phyloP scores from a whole-genome alignment of 2,329 filamentous ascomycete genomes.

The Blumeria hordei region DNA sequence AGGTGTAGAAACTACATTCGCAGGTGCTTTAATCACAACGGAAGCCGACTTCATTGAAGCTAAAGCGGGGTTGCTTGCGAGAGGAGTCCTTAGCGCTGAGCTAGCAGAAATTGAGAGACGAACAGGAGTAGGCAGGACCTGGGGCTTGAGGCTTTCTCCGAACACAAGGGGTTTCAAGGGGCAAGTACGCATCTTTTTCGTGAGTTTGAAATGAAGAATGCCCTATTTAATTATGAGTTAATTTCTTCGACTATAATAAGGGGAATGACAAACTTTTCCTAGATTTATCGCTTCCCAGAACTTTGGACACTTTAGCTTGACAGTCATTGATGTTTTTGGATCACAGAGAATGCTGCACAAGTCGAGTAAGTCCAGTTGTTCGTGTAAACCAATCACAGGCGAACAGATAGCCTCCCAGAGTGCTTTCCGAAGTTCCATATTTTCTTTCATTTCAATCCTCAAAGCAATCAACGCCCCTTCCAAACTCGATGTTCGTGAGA shows the following conservation, averaged over 20 bases:
- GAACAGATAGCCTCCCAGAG: conserved; percentile 27
- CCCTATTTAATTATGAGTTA: conserved; percentile 6
- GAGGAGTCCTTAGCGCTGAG: not conserved
- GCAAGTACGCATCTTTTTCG: conserved; percentile 11
- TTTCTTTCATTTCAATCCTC: conserved; percentile 22
- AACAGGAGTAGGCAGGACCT: not conserved
- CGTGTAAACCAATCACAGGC: conserved; percentile 21
- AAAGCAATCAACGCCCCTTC: conserved; percentile 22
- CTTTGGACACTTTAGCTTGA: conserved; percentile 23
- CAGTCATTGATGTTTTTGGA: conserved; percentile 21
- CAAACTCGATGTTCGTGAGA: conserved; percentile 24
- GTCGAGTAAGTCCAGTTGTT: conserved; percentile 26
- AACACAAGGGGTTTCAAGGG: conserved; percentile 2
- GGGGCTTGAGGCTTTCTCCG: not conserved
- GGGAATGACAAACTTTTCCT: conserved; percentile 15
- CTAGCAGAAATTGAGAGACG: conserved; percentile 1
- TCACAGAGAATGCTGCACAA: conserved; percentile 26
- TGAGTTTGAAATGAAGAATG: conserved; percentile 12
- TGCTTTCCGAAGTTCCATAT: conserved; percentile 20
- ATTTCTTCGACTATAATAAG: not conserved
- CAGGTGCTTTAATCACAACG: not conserved
- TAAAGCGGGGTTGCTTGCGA: not conserved
- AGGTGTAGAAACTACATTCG: not conserved
- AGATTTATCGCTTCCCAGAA: conserved; percentile 20
- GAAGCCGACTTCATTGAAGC: not conserved